Percentiles rank a stretch among this genome's conserved stretches.
These are phyloP conservation scores for Yamadazyma olivae DNA, from an alignment of 805 yeast species.

Conservation along the genomic window DNA sequence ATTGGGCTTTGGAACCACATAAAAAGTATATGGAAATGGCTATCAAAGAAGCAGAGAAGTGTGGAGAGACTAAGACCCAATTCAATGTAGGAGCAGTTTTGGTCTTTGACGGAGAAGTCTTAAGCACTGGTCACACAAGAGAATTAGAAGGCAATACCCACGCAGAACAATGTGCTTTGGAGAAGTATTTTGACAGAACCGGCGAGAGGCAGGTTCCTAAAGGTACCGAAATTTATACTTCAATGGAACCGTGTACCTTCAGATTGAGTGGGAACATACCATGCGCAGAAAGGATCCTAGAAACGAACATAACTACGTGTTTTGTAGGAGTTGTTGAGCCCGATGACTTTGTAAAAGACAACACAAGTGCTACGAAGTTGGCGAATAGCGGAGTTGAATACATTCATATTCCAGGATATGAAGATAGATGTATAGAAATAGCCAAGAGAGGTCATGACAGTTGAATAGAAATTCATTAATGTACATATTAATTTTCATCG, in stretches of 20 bases:
- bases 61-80: conserved; percentile 81
- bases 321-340: conserved; percentile 95
- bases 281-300: conserved; percentile 76
- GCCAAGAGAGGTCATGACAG: conserved; percentile 72
- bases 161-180: conserved; percentile 93
- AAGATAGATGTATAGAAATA: conserved; percentile 59
- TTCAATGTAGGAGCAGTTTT: conserved; percentile 93
- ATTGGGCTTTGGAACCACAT: conserved; percentile 72
- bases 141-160: conserved; percentile 95
- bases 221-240: conserved; percentile 83
- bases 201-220: conserved; percentile 50
- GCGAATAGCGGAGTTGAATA: conserved; percentile 62
- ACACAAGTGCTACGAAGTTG: conserved; percentile 58
- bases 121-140: conserved; percentile 85
- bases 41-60: conserved; percentile 70
- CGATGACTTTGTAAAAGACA: conserved; percentile 77
- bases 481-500: not conserved
- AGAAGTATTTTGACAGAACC: conserved; percentile 54
- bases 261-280: conserved; percentile 89
- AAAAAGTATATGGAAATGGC: conserved; percentile 70
- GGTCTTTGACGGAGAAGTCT: conserved; percentile 53
- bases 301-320: conserved; percentile 58
- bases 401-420: conserved; percentile 80
- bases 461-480: not conserved
- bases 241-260: conserved; percentile 96